Evolutionary conservation across 176 grass and related monocot species (phyloP).

Genomic region (Triticum urartu): DNA sequence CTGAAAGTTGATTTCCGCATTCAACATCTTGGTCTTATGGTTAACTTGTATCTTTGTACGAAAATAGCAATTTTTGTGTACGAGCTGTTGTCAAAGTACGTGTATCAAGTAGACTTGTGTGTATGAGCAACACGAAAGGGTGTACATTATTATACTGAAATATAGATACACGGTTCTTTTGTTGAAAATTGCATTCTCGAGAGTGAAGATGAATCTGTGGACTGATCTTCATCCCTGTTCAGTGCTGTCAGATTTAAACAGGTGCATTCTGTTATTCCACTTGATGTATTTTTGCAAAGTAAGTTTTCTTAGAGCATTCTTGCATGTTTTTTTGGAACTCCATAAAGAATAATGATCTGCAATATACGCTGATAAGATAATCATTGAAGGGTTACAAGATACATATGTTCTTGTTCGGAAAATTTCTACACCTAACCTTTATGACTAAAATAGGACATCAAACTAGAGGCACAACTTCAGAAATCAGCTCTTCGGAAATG

Average conservation of each 20-base stretch:
- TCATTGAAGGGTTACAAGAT: neutral
- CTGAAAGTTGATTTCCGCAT: constrained; percentile 17
- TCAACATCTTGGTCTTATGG: constrained; percentile 6
- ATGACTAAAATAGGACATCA: constrained; percentile 11
- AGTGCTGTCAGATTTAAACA: neutral
- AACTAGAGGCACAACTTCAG: neutral
- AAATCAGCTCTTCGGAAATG: neutral
- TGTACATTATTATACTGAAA: constrained; percentile 58
- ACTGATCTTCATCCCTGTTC: neutral
- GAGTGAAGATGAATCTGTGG: constrained; percentile 12
- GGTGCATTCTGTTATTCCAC: constrained; percentile 5
- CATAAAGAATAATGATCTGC: neutral
- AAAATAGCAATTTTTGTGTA: constrained; percentile 36
- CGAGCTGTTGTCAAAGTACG: constrained; percentile 2
- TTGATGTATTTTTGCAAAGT: neutral
- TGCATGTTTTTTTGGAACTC: neutral
- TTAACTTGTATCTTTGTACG: constrained; percentile 52
- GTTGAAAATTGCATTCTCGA: constrained; percentile 23
- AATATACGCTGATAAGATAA: neutral
- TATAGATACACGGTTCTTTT: constrained; percentile 40
- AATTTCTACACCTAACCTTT: neutral
- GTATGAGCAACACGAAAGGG: constrained; percentile 12
- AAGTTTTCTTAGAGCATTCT: neutral
- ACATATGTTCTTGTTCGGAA: neutral
- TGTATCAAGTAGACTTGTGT: constrained; percentile 19